phyloP scores from a whole-genome alignment of 257 asterid genomes.

The Perilla frutescens region DNA sequence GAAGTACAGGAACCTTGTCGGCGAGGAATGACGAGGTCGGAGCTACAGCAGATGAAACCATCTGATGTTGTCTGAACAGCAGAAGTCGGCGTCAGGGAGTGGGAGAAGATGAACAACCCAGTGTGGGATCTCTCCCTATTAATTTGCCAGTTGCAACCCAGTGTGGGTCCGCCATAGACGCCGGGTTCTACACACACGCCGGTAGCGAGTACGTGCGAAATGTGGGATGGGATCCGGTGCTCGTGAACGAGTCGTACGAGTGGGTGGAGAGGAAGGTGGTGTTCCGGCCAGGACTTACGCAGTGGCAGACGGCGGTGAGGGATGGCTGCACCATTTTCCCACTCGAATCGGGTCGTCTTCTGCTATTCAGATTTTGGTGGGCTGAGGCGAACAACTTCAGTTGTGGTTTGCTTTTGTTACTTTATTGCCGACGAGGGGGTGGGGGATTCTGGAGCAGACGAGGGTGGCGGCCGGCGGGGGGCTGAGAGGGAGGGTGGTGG shows the following conservation, averaged over 20 bases:
- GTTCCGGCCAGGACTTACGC: slow-evolving; percentile 51
- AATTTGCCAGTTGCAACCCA: background rate
- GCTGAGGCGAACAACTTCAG: too few species aligned
- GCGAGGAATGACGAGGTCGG: slow-evolving; percentile 51
- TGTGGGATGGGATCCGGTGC: slow-evolving; percentile 63
- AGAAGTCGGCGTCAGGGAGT: slow-evolving; percentile 3
- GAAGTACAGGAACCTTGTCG: slow-evolving; percentile 48
- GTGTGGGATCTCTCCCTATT: background rate
- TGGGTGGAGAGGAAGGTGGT: slow-evolving; percentile 89
- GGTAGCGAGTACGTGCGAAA: slow-evolving; percentile 41
- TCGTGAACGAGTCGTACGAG: slow-evolving; percentile 61
- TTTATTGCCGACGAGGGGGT: too few species aligned
- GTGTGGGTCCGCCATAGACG: slow-evolving; percentile 76
- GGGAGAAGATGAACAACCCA: background rate
- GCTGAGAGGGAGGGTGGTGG: too few species aligned
- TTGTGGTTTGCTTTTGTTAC: too few species aligned
- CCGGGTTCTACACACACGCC: slow-evolving; percentile 82
- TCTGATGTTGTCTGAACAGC: slow-evolving; percentile 35
- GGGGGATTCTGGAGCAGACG: too few species aligned
- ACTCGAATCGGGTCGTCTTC: too few species aligned
- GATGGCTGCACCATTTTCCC: slow-evolving; percentile 38
- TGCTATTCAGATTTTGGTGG: too few species aligned
- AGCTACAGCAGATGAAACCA: slow-evolving; percentile 67
- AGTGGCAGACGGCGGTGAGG: slow-evolving; percentile 85
- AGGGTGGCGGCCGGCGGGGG: too few species aligned